Conservation (phyloP, 1,284 basidiomycete species). For the Cutaneotrichosporon cutaneum region DNA sequence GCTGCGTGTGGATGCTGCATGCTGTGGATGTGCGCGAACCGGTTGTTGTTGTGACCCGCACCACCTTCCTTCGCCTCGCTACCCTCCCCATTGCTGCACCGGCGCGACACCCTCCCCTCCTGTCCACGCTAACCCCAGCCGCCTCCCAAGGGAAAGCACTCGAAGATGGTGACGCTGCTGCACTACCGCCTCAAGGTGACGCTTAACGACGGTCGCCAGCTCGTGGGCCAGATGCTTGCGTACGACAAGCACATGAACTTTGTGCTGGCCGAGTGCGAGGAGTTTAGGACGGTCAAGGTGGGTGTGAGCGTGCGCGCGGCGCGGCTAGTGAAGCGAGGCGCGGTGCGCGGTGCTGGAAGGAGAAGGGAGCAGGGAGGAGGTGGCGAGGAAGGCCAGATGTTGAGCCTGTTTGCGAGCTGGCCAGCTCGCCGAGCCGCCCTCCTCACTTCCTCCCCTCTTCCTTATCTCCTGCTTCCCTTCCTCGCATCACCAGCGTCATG, state of each 20-base stretch:
- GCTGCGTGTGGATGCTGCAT: background rate
- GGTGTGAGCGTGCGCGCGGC: conserved; percentile 10
- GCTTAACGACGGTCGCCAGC: conserved; percentile 92
- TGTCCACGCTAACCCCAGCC: conserved; percentile 18
- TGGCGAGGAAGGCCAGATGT: no score
- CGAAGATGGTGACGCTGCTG: conserved; percentile 96
- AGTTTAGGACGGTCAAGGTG: conserved; percentile 76
- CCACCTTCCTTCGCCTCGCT: background rate
- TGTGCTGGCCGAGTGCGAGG: conserved; percentile 95
- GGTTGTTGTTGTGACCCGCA: background rate
- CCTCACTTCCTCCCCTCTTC: no score
- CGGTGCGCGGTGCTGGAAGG: no score
- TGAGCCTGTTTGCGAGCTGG: background rate
- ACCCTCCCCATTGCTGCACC: background rate
- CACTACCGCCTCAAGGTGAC: conserved; percentile 98
- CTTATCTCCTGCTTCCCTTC: background rate
- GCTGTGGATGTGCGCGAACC: background rate
- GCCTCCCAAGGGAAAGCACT: conserved; percentile 85
- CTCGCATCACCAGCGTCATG: background rate
- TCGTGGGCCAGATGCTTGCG: conserved; percentile 98
- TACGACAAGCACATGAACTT: conserved; percentile 99
- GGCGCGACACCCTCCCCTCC: background rate
- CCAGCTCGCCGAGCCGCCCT: background rate
- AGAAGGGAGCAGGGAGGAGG: background rate
- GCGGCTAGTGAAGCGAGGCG: background rate